phyloP scores from a whole-genome alignment of 352 stramenopile species.

The Pythium apleroticum region DNA sequence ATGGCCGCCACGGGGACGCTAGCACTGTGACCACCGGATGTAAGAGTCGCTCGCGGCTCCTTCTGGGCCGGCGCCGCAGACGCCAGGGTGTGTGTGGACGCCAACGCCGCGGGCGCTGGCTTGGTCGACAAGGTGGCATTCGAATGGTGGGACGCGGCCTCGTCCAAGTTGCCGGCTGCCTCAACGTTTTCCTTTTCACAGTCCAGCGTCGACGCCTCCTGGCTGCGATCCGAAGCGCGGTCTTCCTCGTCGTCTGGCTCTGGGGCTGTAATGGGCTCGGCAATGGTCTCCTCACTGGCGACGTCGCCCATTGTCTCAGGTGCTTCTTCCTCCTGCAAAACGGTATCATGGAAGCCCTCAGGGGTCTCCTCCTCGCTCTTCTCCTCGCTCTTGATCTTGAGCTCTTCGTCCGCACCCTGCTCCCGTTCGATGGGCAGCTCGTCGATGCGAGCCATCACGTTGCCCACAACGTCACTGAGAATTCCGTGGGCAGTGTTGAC shows the following conservation, averaged over 20 bases:
- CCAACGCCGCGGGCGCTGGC: background rate
- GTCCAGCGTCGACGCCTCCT: background rate
- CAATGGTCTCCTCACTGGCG: background rate
- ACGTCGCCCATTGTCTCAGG: background rate
- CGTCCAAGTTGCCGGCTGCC: constrained; percentile 15
- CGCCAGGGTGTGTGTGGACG: background rate
- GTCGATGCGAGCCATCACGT: constrained; percentile 19
- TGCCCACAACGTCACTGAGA: constrained; percentile 34
- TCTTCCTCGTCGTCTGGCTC: background rate
- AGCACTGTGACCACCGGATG: background rate
- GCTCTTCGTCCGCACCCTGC: background rate
- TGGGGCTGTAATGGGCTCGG: background rate
- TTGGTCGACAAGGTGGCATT: background rate
- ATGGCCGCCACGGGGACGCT: background rate
- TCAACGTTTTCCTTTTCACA: constrained; percentile 24
- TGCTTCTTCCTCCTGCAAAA: background rate
- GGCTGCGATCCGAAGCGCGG: background rate
- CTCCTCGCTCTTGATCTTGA: background rate
- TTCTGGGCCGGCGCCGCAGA: background rate
- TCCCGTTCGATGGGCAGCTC: background rate
- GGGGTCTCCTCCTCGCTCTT: background rate
- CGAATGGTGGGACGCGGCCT: background rate
- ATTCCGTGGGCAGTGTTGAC: constrained; percentile 43
- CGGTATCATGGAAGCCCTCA: background rate
- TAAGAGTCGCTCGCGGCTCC: background rate